Base-by-base conservation (phyloP, 139 green algal species). In the Edaphochlamys debaryana region DNA sequence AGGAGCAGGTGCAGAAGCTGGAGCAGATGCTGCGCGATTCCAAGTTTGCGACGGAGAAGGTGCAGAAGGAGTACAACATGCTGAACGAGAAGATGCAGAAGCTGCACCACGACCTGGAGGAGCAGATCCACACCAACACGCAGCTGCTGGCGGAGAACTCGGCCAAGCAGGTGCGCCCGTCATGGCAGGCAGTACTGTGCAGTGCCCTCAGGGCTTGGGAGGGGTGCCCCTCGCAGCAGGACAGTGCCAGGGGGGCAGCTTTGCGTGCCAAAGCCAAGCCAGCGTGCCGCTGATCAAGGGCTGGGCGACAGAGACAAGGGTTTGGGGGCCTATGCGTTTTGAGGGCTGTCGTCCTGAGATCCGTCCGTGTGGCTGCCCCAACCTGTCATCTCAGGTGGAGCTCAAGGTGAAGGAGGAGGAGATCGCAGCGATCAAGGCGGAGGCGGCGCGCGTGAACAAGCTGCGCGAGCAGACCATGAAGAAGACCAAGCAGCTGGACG, bases 121-220 rank as follows among this genome's bases (percentile, higher is more conserved):
- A 98, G 80, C 92, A 96, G 90, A 93, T 97, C 63, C 93, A 98
- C 80, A 89, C 88, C 42, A 98, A 98, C 93, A 95, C 92, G 52
- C 93, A 91, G 87, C 92, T 98, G 79, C 86, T 96, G 79, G 93
- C 94, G 7, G 94, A 98, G 56, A 98, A 97, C 89, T 88, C 73
- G 37, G 88, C 95, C 80, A 94, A 93, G 72, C 93, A 96, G 85
- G 45, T 54, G 80, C 81, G 71, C 4, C n/a, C 78, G 88, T n/a
- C n/a, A n/a, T n/a, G n/a, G n/a, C n/a, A n/a, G n/a, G n/a, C n/a
- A n/a, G n/a, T n/a, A n/a, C n/a, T n/a, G n/a, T n/a, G n/a, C n/a
- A n/a, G n/a, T n/a, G n/a, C n/a, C n/a, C n/a, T n/a, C n/a, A n/a
- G n/a, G n/a, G n/a, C n/a, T n/a, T n/a, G n/a, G n/a, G n/a, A n/a